A percentile compares a stretch with the other conserved stretches of the same genome.
phyloP scores from a whole-genome alignment of 176 grass and related monocot species.

The Musa acuminata region DNA sequence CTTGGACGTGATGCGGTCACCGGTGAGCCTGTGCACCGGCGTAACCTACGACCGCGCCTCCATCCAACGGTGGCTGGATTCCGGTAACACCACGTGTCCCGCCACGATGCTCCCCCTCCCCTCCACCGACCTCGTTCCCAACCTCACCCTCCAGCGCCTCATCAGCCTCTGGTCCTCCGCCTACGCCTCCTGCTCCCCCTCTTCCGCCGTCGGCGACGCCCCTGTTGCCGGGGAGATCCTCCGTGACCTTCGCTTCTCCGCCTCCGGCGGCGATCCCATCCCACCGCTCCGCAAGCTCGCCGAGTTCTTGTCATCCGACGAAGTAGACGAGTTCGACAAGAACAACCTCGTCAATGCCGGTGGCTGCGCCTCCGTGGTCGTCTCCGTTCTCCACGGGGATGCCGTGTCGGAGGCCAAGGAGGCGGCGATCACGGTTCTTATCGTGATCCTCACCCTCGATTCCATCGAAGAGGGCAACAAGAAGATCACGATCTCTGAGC shows the following conservation, averaged over 20 bases:
- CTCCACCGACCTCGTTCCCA: conserved; percentile 21
- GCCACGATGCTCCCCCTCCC: conserved; percentile 3
- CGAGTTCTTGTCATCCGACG: conserved; percentile 47
- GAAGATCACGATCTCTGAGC: conserved; percentile 29
- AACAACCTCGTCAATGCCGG: conserved; percentile 46
- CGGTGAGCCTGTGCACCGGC: conserved; percentile 19
- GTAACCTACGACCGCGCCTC: conserved; percentile 18
- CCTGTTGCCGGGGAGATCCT: conserved; percentile 29
- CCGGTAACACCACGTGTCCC: conserved; percentile 14
- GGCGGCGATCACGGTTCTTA: conserved; percentile 44
- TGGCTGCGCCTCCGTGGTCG: conserved; percentile 33
- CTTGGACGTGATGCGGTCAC: conserved; percentile 17
- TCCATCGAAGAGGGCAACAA: conserved; percentile 50
- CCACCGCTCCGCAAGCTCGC: conserved; percentile 38
- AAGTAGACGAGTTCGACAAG: conserved; percentile 81
- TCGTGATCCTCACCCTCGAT: conserved; percentile 29
- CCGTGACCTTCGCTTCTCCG: conserved; percentile 21
- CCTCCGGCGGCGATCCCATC: conserved; percentile 4
- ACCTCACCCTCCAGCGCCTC: conserved; percentile 21
- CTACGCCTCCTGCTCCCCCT: background rate
- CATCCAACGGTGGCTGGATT: conserved; percentile 16
- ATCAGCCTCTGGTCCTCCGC: conserved; percentile 13
- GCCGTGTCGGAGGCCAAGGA: conserved; percentile 12
- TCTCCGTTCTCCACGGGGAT: conserved; percentile 31
- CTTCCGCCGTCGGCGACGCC: background rate